These are phyloP conservation scores for Candida ulmi DNA, from an alignment of 805 yeast genomes.

Conservation along the genomic window DNA sequence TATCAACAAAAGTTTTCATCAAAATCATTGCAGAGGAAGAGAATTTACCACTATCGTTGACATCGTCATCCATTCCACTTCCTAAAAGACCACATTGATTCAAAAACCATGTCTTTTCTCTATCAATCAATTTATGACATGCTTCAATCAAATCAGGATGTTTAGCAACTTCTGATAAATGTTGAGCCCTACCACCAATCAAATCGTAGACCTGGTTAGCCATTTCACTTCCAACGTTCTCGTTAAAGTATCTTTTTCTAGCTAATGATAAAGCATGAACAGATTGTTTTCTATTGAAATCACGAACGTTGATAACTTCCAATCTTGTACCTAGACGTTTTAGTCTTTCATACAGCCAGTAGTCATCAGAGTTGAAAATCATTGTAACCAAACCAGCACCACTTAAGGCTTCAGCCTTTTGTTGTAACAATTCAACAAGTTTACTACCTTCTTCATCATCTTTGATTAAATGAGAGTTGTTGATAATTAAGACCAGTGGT, in stretches of 20 bases:
- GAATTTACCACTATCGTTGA: slow-evolving; percentile 78
- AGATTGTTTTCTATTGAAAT: slow-evolving; percentile 52
- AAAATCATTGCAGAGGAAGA: slow-evolving; percentile 68
- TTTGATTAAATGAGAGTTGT: slow-evolving; percentile 68
- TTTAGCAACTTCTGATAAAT: slow-evolving; percentile 63
- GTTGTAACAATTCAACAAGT: slow-evolving; percentile 70
- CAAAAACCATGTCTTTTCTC: slow-evolving; percentile 81
- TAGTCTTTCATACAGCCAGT: slow-evolving; percentile 79
- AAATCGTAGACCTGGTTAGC: slow-evolving; percentile 58
- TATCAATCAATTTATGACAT: slow-evolving; percentile 65
- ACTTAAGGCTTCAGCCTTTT: slow-evolving; percentile 72
- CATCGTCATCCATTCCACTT: slow-evolving; percentile 81
- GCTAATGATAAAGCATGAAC: slow-evolving; percentile 47
- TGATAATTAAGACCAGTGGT: slow-evolving; percentile 67
- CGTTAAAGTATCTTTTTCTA: slow-evolving; percentile 39
- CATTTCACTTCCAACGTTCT: slow-evolving; percentile 29
- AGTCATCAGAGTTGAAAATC: slow-evolving; percentile 76
- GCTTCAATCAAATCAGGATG: slow-evolving; percentile 52
- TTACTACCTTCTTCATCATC: slow-evolving; percentile 71
- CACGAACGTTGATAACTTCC: slow-evolving; percentile 65
- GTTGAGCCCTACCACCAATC: slow-evolving; percentile 84
- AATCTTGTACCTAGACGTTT: slow-evolving; percentile 67
- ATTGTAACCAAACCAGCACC: slow-evolving; percentile 50
- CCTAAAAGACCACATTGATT: slow-evolving; percentile 80
- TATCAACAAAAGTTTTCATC: slow-evolving; percentile 64